These are phyloP conservation scores for Tremella yokohamensis DNA, from an alignment of 768 basidiomycete species.

Conservation along the genomic window DNA sequence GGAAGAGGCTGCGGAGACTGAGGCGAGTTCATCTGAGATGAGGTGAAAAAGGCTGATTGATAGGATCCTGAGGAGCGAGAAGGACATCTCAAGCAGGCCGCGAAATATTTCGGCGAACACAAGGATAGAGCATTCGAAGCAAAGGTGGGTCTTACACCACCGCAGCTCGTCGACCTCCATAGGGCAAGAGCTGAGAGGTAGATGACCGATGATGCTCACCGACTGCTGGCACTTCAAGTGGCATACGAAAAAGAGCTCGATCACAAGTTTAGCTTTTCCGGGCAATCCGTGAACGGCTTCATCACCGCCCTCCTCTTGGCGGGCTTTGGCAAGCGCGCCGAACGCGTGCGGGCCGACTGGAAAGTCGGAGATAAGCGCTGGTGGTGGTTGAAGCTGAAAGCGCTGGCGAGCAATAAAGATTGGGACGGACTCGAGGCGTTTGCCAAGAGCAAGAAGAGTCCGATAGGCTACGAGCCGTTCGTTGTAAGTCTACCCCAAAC, in stretches of 20 bases:
- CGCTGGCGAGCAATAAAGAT: constrained; percentile 71
- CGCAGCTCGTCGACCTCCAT: background rate
- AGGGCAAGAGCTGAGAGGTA: constrained; percentile 48
- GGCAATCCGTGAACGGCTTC: constrained; percentile 80
- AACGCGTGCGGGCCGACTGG: constrained; percentile 82
- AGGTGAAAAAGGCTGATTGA: background rate
- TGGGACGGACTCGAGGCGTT: constrained; percentile 84
- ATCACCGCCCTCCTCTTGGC: constrained; percentile 72
- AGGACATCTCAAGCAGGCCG: constrained; percentile 70
- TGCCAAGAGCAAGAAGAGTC: constrained; percentile 79
- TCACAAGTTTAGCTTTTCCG: constrained; percentile 74
- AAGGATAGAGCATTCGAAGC: constrained; percentile 88
- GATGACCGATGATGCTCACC: constrained; percentile 84
- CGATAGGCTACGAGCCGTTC: constrained; percentile 81
- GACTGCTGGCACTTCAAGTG: constrained; percentile 75
- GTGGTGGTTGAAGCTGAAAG: constrained; percentile 87
- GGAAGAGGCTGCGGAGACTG: constrained; percentile 70
- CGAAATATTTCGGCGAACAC: constrained; percentile 92
- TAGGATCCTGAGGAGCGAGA: constrained; percentile 74
- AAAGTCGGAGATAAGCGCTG: constrained; percentile 97
- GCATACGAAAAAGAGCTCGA: constrained; percentile 80
- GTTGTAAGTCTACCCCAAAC: constrained; percentile 42
- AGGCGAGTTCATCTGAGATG: constrained; percentile 55
- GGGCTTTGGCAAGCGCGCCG: constrained; percentile 79
- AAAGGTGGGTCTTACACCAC: constrained; percentile 58